Percentiles rank a stretch among this genome's conserved stretches.
Evolutionary conservation across 1,139 yeast species (phyloP).

Genomic region (Magnusiomyces ingens): DNA sequence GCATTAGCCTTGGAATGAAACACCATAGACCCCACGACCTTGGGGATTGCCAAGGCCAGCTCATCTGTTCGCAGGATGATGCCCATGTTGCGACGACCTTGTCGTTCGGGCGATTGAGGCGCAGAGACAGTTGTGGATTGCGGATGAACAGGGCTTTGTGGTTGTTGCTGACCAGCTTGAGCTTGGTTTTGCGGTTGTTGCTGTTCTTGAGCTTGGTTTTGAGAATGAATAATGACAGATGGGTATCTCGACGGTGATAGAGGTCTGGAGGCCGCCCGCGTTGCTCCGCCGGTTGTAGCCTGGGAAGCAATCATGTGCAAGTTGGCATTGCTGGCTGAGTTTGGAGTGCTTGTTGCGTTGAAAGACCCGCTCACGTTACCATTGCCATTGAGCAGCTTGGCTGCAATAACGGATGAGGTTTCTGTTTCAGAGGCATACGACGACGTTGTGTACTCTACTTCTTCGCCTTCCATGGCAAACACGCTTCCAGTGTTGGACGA

Average conservation of each 20-base stretch:
- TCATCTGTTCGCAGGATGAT: constrained; percentile 5
- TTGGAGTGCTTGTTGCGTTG: no score
- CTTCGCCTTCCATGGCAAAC: not conserved
- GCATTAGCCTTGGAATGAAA: constrained; percentile 9
- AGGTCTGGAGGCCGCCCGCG: not conserved
- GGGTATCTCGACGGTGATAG: not conserved
- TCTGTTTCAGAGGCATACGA: not conserved
- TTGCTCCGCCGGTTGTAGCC: not conserved
- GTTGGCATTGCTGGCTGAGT: no score
- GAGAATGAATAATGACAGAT: constrained; percentile 1
- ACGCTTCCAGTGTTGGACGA: not conserved
- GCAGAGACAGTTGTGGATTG: not conserved
- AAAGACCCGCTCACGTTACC: no score
- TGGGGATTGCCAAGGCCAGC: constrained; percentile 8
- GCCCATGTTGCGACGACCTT: constrained; percentile 3
- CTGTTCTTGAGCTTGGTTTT: not conserved
- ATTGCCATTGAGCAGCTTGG: not conserved
- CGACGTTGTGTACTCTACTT: constrained; percentile 4
- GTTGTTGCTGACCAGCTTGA: no score
- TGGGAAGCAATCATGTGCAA: not conserved
- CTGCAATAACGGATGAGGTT: not conserved
- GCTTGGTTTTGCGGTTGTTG: no score
- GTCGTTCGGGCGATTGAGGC: constrained; percentile 2
- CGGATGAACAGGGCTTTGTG: no score
- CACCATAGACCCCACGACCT: constrained; percentile 12